Conservation (phyloP, 2,329 filamentous ascomycete species). For the Teratosphaeria pseudoeucalypti region DNA sequence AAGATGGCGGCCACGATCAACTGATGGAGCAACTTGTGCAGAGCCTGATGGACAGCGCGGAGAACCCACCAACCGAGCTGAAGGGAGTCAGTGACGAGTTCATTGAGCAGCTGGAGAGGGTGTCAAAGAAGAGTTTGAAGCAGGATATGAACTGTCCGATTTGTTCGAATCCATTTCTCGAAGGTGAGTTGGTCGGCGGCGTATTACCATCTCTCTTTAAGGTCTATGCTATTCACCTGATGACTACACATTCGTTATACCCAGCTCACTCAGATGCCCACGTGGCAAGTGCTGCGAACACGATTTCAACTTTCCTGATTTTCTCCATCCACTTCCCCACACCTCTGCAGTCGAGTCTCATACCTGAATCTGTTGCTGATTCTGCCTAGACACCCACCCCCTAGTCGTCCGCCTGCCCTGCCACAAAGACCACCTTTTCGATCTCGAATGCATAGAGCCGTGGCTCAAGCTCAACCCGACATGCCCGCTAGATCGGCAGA, state of each 20-base stretch:
- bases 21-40: slow-evolving; percentile 47
- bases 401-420: slow-evolving; percentile 54
- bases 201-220: too few species aligned
- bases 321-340: neutral
- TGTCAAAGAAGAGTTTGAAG: slow-evolving; percentile 47
- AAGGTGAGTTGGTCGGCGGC: slow-evolving; percentile 32
- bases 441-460: slow-evolving; percentile 54
- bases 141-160: slow-evolving; percentile 47
- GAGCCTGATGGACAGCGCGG: slow-evolving; percentile 43
- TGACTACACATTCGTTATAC: neutral
- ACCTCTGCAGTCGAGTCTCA: neutral
- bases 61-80: slow-evolving; percentile 49
- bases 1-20: slow-evolving; percentile 20
- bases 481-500: slow-evolving; percentile 51
- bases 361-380: neutral
- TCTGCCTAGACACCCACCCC: slow-evolving; percentile 44
- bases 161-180: slow-evolving; percentile 50
- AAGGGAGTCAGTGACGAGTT: slow-evolving; percentile 53
- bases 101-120: slow-evolving; percentile 48
- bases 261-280: neutral
- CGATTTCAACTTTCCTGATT: neutral
- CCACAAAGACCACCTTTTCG: slow-evolving; percentile 51
- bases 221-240: neutral
- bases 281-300: neutral
- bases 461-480: slow-evolving; percentile 56